Base-by-base conservation (phyloP, 1,284 basidiomycete species). In the Cryptococcus hybrid region DNA sequence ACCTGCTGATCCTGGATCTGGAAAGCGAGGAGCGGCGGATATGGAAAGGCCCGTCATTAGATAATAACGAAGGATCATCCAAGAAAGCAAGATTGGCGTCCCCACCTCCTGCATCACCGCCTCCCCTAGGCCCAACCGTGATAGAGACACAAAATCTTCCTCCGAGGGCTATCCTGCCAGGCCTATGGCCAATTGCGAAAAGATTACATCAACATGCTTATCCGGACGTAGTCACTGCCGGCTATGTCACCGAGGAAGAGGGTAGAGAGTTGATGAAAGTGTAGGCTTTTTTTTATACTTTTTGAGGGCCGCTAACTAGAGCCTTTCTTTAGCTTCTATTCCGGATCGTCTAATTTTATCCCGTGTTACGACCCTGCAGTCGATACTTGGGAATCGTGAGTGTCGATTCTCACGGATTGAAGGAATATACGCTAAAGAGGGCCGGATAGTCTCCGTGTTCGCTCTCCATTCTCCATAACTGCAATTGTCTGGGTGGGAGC, bases 401-500 rank as follows among this genome's bases (percentile, higher is more conserved):
- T 65, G 12, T 12, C 11, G 7, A 9, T 36, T 12, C 6, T 44
- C 30, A 38, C 13, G 8, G 7, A 34, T 5, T 8, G 18, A 13
- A 12, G n/a, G 15, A 7, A n/a, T 37, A 44, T 7, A 40, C 8
- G 15, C 38, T 53, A 9, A 38, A 34, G 13, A 24, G 34, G n/a
- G 5, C 13, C 43, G n/a, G n/a, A 2, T 47, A 70, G 68, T 15
- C 64, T 77, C 13, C 70, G 73, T n/a, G 40, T 66, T 13, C 63
- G 77, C 37, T 75, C 74, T 5, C 78, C 78, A 0, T 79, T 78
- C 59, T 74, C 68, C 9, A 66, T 78, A 47, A 86, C 92, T 63
- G 85, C 86, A 38, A 92, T 95, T 40, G 90, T 91, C 69, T 90
- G 91, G 86, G 89, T 92, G 34, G 92, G 89, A 5, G 87, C 90